These are phyloP conservation scores for Leptographium wingfieldii DNA, from an alignment of 2,329 filamentous ascomycete species.

Conservation along the genomic window DNA sequence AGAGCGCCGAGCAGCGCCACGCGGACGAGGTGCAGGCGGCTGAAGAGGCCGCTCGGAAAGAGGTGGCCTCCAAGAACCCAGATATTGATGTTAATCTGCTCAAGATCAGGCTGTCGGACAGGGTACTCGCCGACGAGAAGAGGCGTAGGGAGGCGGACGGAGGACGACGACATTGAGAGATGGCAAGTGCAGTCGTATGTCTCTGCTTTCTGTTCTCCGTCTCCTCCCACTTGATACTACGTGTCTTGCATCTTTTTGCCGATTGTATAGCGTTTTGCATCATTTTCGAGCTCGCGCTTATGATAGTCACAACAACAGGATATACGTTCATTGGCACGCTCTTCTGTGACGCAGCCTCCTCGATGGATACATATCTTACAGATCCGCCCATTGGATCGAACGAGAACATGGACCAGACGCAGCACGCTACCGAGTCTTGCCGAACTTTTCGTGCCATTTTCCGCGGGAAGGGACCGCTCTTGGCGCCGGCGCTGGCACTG, in stretches of 20 bases:
- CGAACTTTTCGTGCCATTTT: conserved; percentile 51
- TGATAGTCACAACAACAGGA: not conserved
- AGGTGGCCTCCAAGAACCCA: conserved; percentile 46
- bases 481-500: not conserved
- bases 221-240: not conserved
- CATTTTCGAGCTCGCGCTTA: not conserved
- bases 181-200: not conserved
- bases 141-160: conserved; percentile 11
- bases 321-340: not conserved
- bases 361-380: not conserved
- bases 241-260: not conserved
- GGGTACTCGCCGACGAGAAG: conserved; percentile 31
- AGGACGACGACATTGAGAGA: not conserved
- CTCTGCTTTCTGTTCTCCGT: not conserved
- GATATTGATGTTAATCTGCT: conserved; percentile 44
- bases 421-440: conserved; percentile 25
- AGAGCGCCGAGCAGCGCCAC: conserved; percentile 47
- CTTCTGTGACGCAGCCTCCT: not conserved
- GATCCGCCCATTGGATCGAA: not conserved
- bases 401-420: not conserved
- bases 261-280: not conserved
- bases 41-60: conserved; percentile 42
- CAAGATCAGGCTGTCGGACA: conserved; percentile 44
- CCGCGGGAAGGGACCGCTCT: conserved; percentile 24
- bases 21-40: conserved; percentile 50